Base-by-base conservation (phyloP, 306 rosid species). In the Alnus glutinosa region DNA sequence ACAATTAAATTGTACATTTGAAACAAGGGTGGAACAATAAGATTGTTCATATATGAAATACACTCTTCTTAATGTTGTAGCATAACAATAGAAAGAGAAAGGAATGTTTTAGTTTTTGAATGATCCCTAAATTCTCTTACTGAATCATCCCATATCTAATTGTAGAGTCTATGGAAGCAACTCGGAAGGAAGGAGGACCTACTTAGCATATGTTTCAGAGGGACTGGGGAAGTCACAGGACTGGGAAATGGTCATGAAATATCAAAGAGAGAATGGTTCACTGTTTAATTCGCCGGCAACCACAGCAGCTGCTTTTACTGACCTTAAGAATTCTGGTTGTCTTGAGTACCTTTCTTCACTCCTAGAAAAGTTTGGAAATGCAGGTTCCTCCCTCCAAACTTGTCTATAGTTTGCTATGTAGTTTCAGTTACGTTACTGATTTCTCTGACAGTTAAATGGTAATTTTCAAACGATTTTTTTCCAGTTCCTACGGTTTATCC, bases 241-340 rank as follows among this genome's bases (percentile, higher is more conserved):
- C 80, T 89, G 91, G 90, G 80, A 89, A 84, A 78, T 88, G 83
- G 74, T 85, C 80, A 83, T 87, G 88, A 91, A 87, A 80, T 83
- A 87, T 85, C 97, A 92, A 84, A 92, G 94, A 80, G 89, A 87
- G 70, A 95, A 95, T 75, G 98, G 97, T 46, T 92, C 97, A 47
- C 83, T 91, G 63, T 92, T 85, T 77, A 89, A 91, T 80, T 95
- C 97, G 30, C 97, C 97, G 18, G 83, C 98, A 55, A 80, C 97
- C 70, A 92, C 97, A 8, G 95, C 97, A 4, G 94, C 89, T 75
- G 91, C 77, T 75, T 89, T 91, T 88, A 80, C 81, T 37, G 85
- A 76, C 82, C 66, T 83, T 18, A 84, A 91, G 74, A 89, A 91
- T 83, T 86, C 83, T 68, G 89, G 78, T 74, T 89, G 97, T 79